Conservation (phyloP, 2,329 filamentous ascomycete genomes). For the Venturia aucupariae region DNA sequence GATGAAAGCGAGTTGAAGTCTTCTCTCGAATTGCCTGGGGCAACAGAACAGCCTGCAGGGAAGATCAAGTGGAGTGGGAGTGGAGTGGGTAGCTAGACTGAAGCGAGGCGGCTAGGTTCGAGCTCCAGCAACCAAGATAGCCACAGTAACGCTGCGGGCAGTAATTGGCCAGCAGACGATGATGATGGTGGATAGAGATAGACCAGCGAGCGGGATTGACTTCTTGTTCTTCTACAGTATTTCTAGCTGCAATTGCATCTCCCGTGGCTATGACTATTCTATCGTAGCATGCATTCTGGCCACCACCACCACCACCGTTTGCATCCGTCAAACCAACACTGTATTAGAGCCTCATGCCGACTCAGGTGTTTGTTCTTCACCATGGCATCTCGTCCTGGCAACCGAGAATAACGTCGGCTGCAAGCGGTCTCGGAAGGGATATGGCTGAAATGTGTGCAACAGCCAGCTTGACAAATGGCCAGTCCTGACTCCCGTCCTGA, state of each 20-base stretch:
- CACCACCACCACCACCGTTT: not conserved
- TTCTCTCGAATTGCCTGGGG: not conserved
- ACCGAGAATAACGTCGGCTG: not conserved
- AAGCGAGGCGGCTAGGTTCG: not conserved
- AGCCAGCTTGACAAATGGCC: not conserved
- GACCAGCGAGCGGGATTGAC: no score
- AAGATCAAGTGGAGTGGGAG: not conserved
- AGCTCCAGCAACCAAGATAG: not conserved
- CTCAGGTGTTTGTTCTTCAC: not conserved
- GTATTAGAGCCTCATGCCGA: conserved; percentile 5
- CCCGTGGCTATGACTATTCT: no score
- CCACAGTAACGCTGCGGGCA: not conserved
- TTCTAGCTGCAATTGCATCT: no score
- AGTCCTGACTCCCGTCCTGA: no score
- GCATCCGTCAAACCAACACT: not conserved
- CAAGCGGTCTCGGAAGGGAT: not conserved
- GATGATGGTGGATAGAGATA: not conserved
- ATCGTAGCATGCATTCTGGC: no score
- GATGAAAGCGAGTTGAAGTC: not conserved
- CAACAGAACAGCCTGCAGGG: not conserved
- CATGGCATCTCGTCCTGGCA: not conserved
- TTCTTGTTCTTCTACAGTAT: no score
- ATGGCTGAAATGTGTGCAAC: not conserved
- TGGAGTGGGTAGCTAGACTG: not conserved
- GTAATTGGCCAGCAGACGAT: not conserved